These are phyloP conservation scores for Ascochyta fabae DNA, from an alignment of 2,329 filamentous ascomycete genomes.

Conservation along the genomic window DNA sequence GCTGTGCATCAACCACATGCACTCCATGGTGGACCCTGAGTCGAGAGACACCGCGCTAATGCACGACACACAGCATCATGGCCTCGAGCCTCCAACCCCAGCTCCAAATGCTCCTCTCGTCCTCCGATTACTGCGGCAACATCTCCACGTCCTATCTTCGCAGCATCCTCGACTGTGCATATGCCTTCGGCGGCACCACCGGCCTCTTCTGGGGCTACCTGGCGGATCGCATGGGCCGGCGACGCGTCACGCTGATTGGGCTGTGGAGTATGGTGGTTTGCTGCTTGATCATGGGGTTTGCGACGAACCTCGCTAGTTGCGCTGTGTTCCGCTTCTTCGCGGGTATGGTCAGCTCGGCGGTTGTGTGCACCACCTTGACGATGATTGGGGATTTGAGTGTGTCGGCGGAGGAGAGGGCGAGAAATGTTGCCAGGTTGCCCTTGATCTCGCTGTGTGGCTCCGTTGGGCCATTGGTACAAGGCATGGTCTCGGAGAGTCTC, in stretches of 20 bases:
- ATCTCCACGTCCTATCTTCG: conserved; percentile 55
- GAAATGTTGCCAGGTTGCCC: conserved; percentile 53
- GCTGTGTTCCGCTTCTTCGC: conserved; percentile 53
- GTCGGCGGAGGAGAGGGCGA: conserved; percentile 46
- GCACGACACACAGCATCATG: conserved; percentile 49
- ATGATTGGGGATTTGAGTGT: conserved; percentile 56
- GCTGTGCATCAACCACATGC: conserved; percentile 1
- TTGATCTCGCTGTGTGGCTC: conserved; percentile 55
- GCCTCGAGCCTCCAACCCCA: conserved; percentile 57
- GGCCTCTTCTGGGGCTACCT: conserved; percentile 56
- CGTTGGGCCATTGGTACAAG: conserved; percentile 54
- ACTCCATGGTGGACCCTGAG: conserved; percentile 4
- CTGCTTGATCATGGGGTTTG: conserved; percentile 56
- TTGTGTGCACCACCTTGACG: conserved; percentile 53
- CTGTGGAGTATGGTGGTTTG: conserved; percentile 53
- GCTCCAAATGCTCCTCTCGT: conserved; percentile 54
- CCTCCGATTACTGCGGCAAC: conserved; percentile 53
- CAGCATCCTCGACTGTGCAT: conserved; percentile 57
- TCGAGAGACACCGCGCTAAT: conserved; percentile 19
- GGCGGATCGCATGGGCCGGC: conserved; percentile 52
- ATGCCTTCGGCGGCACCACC: conserved; percentile 54
- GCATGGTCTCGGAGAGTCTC: conserved; percentile 51
- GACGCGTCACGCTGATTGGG: conserved; percentile 54
- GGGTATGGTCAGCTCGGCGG: conserved; percentile 53
- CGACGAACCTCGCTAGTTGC: conserved; percentile 51